phyloP scores from a whole-genome alignment of 441 rosid genomes.

The Bruguiera hainesii region DNA sequence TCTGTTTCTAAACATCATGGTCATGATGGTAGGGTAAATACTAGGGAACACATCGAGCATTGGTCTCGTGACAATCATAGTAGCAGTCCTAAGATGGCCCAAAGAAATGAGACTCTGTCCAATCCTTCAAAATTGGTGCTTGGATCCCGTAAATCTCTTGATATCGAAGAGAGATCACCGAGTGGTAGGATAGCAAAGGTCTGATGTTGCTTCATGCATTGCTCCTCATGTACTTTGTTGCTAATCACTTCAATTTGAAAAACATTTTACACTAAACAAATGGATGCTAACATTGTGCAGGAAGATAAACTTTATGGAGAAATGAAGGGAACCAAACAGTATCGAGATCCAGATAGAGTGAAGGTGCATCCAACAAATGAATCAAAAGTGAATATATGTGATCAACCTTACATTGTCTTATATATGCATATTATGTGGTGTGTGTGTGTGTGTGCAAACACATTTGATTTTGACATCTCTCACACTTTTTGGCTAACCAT shows the following conservation, averaged over 20 bases:
- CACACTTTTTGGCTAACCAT: slow-evolving; percentile 10
- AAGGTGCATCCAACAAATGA: slow-evolving; percentile 36
- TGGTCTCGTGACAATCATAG: slow-evolving; percentile 31
- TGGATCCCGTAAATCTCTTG: slow-evolving; percentile 37
- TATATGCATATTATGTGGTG: background rate
- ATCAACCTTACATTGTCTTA: slow-evolving; percentile 4
- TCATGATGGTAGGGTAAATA: slow-evolving; percentile 24
- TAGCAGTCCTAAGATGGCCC: slow-evolving; percentile 30
- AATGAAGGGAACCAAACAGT: slow-evolving; percentile 31
- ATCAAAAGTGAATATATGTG: slow-evolving; percentile 41
- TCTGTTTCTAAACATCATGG: slow-evolving; percentile 31
- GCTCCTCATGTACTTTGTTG: background rate
- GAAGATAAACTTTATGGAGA: slow-evolving; percentile 38
- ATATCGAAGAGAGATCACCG: slow-evolving; percentile 38
- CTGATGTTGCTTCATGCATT: slow-evolving; percentile 7
- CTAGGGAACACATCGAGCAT: slow-evolving; percentile 29
- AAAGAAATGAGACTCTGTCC: slow-evolving; percentile 33
- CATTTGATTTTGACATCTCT: slow-evolving; percentile 10
- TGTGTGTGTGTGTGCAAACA: too few relatives aligned
- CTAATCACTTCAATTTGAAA: background rate
- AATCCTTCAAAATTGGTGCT: slow-evolving; percentile 38
- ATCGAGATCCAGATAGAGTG: slow-evolving; percentile 29
- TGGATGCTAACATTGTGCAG: slow-evolving; percentile 26
- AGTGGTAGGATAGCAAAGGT: slow-evolving; percentile 45
- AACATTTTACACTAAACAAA: background rate